Conservation (phyloP, 148 eudicot genomes). For the Rhododendron henanense region DNA sequence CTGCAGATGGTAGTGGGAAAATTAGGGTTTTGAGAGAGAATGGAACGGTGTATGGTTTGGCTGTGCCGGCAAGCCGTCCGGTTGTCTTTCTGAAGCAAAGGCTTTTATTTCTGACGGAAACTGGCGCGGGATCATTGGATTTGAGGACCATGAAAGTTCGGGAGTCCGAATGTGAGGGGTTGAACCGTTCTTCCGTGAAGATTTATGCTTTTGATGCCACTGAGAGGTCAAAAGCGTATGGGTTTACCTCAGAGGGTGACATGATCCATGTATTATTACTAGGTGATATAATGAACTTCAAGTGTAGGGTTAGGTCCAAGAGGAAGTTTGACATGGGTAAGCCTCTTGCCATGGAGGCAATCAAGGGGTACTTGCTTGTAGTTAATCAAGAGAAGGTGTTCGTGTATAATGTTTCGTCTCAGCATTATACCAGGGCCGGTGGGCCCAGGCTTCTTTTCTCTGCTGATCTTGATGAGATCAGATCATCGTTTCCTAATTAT, state of each 20-base stretch:
- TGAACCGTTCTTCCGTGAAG: constrained; percentile 53
- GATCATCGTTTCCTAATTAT: constrained; percentile 48
- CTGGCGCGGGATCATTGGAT: constrained; percentile 93
- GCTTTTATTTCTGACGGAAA: constrained; percentile 81
- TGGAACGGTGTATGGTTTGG: constrained; percentile 63
- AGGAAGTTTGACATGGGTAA: constrained; percentile 58
- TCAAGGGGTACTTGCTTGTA: constrained; percentile 74
- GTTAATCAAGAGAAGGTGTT: constrained; percentile 55
- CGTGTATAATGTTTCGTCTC: constrained; percentile 82
- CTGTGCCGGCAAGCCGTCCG: constrained; percentile 66
- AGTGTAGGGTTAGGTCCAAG: constrained; percentile 85
- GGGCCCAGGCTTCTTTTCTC: constrained; percentile 73
- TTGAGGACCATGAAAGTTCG: constrained; percentile 83
- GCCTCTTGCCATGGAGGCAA: constrained; percentile 72
- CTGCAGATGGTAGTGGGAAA: constrained; percentile 52
- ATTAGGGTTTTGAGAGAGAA: constrained; percentile 70
- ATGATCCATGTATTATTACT: constrained; percentile 67
- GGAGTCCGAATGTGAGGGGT: constrained; percentile 83
- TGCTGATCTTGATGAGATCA: constrained; percentile 62
- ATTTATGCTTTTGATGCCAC: constrained; percentile 77
- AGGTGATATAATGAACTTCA: constrained; percentile 85
- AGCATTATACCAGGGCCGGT: constrained; percentile 61
- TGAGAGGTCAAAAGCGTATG: constrained; percentile 86
- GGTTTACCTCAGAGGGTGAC: constrained; percentile 73
- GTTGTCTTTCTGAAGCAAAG: constrained; percentile 82